Base-by-base conservation (phyloP, 2,329 filamentous ascomycete species). In the Cladophialophora yegresii region DNA sequence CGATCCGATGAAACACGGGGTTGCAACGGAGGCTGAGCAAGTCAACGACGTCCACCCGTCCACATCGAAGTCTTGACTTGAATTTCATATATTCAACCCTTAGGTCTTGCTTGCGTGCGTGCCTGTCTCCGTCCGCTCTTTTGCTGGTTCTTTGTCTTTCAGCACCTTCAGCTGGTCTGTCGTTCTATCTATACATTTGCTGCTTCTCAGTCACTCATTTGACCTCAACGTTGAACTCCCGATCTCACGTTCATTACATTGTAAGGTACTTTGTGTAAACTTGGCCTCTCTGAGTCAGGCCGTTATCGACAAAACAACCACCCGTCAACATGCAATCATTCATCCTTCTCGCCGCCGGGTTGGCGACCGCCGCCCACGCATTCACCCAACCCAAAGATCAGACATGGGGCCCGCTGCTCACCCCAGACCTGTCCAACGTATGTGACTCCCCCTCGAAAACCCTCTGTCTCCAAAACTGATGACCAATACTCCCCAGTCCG, bases 351-450 rank as follows among this genome's bases (percentile, higher is more conserved):
- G 86, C 85, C n/a, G 85, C 86, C n/a, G 86, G 86, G 26, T 87
- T 88, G 71, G 86, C 86, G 40, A 85, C 86, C 12, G 79, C 88
- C 0, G 84, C 98, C 22, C 86, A 92, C 64, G 93, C 79, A 20
- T 71, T 62, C 57, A 71, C 70, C 51, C 56, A 66, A 45, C 70
- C 70, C 4, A 53, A 28, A 7, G 58, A 56, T 20, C 43, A 47
- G 4, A 68, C 69, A 16, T 71, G 65, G 61, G 70, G 70, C 23
- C 53, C 70, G n/a, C 60, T 71, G n/a, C 64, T 71, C 32, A 67
- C 62, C 8, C 70, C 70, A 20, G 67, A 70, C 49, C 40, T 58
- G 47, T 51, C 59, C 30, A 20, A 54, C 33, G 67, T 69, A 62
- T 9, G 57, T 51, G 22, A 30, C 23, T 40, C 16, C 33, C 30